Base-by-base conservation (phyloP, 2,329 filamentous ascomycete genomes). In the Epichloe elymi region DNA sequence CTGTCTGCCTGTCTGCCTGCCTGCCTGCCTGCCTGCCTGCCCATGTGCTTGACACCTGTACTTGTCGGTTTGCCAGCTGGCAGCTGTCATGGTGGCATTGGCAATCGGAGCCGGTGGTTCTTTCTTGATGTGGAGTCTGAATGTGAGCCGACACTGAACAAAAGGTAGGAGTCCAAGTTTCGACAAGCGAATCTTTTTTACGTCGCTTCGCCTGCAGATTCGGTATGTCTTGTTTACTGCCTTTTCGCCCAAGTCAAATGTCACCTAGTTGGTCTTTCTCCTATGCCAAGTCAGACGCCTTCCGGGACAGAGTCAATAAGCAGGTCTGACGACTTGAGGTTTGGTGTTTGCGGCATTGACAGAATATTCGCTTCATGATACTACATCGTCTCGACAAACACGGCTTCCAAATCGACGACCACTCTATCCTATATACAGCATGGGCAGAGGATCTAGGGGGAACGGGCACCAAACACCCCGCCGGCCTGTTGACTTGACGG, bases 401-500 rank as follows among this genome's bases (percentile, higher is more conserved):
- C 35, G 39, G n/a, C 19, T 49, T 30, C 30, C 5, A 36, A 35
- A 36, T 43, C 46, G n/a, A 44, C 37, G 26, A 49, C 43, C 43
- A 17, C 41, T 36, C 17, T 51, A 19, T 19, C 51, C 19, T 8
- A 26, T 23, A 6, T 46, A 23, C 53, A 58, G 26, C 53, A 74
- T 74, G 72, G 65, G 63, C 48, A 65, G 70, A 51, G 67, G 67
- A 46, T 63, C 67, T 46, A 63, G 67, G 35, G 62, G 61, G 56
- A 62, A 58, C 50, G 58, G 57, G 46, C 63, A 60, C 52, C 65
- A 60, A 46, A 58, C 61, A 40, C 61, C 63, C 52, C 71, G 69
- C 52, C 70, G 73, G 17, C 67, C 74, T 38, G 70, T 74, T 40
- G 76, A 80, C 54, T 57, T 82, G 54, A 78, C 72, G 49, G 67